These are phyloP conservation scores for Euryodendron excelsum DNA, from an alignment of 148 eudicot genomes.

Conservation along the genomic window DNA sequence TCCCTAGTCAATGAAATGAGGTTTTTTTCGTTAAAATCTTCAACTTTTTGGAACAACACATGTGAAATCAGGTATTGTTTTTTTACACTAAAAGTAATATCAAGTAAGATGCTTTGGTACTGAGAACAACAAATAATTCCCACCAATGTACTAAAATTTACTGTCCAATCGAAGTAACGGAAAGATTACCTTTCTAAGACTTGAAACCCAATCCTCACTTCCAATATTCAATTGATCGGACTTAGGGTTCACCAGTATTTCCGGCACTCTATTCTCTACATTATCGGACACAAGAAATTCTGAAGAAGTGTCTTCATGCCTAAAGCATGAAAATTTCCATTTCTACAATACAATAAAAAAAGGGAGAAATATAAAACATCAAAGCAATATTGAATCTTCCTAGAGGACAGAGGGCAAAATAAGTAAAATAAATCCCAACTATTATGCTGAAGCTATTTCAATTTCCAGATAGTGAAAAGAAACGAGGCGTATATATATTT, in stretches of 20 bases:
- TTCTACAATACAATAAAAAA: constrained; percentile 30
- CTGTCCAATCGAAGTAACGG: background rate
- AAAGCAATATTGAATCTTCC: background rate
- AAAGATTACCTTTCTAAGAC: constrained; percentile 42
- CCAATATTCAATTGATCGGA: constrained; percentile 25
- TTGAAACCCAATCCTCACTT: constrained; percentile 33
- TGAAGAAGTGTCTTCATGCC: constrained; percentile 45
- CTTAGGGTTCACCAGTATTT: constrained; percentile 39
- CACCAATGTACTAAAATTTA: background rate
- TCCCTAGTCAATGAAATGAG: background rate
- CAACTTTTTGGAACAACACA: constrained; percentile 8
- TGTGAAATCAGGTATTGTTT: too few relatives aligned
- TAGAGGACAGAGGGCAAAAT: background rate
- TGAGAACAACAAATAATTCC: background rate
- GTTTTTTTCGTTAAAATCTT: background rate
- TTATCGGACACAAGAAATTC: constrained; percentile 40
- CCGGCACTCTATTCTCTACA: constrained; percentile 42
- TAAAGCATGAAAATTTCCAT: constrained; percentile 65
- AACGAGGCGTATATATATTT: too few relatives aligned
- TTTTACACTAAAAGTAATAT: background rate
- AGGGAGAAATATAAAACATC: background rate
- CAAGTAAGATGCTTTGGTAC: background rate
- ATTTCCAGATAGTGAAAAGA: background rate
- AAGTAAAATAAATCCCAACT: background rate
- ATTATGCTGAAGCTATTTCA: too few relatives aligned